Conservation (phyloP, 2,329 filamentous ascomycete species). For the Talaromyces albobiverticillius region DNA sequence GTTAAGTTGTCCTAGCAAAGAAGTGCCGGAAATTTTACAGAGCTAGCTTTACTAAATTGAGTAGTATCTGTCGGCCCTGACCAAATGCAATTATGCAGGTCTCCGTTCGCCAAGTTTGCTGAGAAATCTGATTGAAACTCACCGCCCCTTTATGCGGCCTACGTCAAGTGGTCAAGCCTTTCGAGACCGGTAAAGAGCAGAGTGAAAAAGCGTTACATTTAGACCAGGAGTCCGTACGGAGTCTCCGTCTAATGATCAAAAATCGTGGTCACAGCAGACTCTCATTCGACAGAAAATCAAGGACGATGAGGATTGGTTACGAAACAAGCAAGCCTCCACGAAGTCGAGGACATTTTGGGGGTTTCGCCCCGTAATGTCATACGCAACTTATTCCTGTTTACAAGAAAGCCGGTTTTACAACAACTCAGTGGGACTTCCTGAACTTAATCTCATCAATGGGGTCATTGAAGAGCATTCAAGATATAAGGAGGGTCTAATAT, state of each 20-base stretch:
- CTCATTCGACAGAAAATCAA: neutral
- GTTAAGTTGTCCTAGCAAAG: conserved; percentile 8
- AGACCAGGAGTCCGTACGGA: neutral
- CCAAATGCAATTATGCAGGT: conserved; percentile 11
- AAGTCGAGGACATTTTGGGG: neutral
- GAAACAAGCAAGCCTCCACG: neutral
- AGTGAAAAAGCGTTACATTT: neutral
- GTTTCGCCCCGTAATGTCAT: too few relatives aligned
- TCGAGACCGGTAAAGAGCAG: neutral
- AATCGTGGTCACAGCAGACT: neutral
- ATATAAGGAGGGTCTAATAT: neutral
- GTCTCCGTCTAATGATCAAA: neutral
- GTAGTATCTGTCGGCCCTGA: neutral
- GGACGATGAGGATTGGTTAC: neutral
- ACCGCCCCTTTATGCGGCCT: conserved; percentile 11
- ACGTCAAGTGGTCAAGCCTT: conserved; percentile 1
- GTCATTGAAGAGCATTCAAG: neutral
- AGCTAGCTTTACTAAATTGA: conserved; percentile 7
- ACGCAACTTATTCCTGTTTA: too few relatives aligned
- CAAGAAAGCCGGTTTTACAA: neutral
- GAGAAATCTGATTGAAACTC: conserved; percentile 3
- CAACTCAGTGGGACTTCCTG: neutral
- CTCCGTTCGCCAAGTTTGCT: conserved; percentile 11
- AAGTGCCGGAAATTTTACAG: conserved; percentile 4
- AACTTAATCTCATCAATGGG: neutral